Conservation (phyloP, 495 filamentous ascomycete species). For the Penicillium turbatum region DNA sequence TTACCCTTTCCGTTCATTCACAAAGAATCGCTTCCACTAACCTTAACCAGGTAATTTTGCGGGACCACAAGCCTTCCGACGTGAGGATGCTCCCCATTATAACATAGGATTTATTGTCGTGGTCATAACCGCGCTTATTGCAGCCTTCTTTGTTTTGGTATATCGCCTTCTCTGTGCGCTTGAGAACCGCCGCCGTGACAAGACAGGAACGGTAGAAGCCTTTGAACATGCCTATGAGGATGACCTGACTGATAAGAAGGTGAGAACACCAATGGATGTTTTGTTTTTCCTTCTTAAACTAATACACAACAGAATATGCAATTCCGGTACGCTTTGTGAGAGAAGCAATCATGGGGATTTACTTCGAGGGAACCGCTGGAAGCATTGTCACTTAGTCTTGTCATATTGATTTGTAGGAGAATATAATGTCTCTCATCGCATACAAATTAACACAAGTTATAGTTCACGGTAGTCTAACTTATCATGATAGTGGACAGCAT, state of each 20-base stretch:
- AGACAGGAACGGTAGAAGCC: neutral
- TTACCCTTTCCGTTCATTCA: neutral
- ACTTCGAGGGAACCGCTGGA: neutral
- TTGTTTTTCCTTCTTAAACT: neutral
- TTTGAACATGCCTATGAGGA: slow-evolving; percentile 1
- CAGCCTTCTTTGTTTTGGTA: neutral
- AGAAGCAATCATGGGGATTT: neutral
- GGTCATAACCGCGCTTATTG: neutral
- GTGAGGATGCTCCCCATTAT: neutral
- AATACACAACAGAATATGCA: neutral
- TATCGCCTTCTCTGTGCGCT: neutral
- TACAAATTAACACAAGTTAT: too few species aligned
- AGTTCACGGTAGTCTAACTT: too few species aligned
- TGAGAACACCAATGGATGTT: neutral
- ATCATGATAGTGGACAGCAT: too few species aligned
- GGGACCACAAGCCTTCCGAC: neutral
- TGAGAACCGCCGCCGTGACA: neutral
- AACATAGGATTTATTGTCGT: neutral
- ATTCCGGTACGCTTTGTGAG: neutral
- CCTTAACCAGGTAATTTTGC: neutral
- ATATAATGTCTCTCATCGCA: neutral
- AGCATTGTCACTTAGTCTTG: too few species aligned
- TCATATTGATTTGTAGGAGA: neutral
- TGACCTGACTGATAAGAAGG: neutral
- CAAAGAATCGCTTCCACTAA: neutral